Evolutionary conservation across 306 rosid genomes (phyloP), one percentile per base, ranked within the genome.

Genomic region (Prunus kanzakura): DNA sequence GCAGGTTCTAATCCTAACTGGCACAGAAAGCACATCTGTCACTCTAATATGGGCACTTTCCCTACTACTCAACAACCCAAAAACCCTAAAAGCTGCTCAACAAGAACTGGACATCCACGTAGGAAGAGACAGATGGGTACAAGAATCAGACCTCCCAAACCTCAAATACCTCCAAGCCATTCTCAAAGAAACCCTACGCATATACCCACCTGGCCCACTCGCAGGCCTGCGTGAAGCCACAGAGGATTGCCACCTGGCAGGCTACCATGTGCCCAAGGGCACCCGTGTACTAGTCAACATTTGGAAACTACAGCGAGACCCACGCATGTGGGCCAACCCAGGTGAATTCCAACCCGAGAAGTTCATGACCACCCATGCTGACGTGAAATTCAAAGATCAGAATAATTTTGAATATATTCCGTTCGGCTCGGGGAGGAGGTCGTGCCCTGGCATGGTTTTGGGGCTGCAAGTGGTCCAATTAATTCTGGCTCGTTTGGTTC

Each of bases 271-370:
- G 11, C 63, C 80, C 7, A 81, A 64, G 22, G 85, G 87, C 47
- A 80, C 85, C 10, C 87, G 82, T 8, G 32, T 84, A 57, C 19
- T 78, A 6, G 68, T 84, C 15, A 81, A 84, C 57, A 63, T 84
- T 18, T 84, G 80, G 85, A 84, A 81, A 25, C 4, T 81, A 38
- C 87, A 84, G 0, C 73, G 85, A 3, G 87, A 84, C 75, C 82
- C 84, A 0, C 32, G 58, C 2, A 45, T 80, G 18, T 84, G 87
- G 84, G 3, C 80, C 0, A 58, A 80, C 60, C 79, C 84, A 1
- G 9, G 23, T 2, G 82, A 80, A 72, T 84, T 84, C 11, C 76
- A 38, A 47, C 82, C 87, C 0, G 77, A 80, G 13, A 67, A 82
- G 71, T 84, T 84, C 52, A n/a, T 80, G 73, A 82, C 71, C 3